These are phyloP conservation scores for Volvox africanus DNA, from an alignment of 139 green algal genomes.

Conservation along the genomic window DNA sequence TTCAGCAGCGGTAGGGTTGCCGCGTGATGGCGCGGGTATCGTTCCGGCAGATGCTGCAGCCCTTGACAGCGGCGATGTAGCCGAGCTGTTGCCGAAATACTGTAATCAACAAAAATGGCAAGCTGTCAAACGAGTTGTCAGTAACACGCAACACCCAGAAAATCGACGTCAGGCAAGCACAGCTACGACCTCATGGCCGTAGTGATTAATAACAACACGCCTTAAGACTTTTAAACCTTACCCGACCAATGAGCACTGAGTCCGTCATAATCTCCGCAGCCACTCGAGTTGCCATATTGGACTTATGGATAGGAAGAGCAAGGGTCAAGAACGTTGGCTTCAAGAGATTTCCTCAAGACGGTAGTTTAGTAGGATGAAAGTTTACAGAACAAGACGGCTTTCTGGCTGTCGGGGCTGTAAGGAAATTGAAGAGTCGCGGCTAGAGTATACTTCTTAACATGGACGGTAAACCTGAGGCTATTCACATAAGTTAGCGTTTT, in stretches of 20 bases:
- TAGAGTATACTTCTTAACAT: too few relatives aligned
- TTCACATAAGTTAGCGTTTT: too few relatives aligned
- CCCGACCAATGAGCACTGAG: neutral
- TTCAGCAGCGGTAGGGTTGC: neutral
- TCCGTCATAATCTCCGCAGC: constrained; percentile 1
- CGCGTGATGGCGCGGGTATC: neutral
- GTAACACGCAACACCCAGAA: neutral
- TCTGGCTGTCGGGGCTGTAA: too few relatives aligned
- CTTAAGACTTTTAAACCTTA: neutral
- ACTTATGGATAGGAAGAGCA: neutral
- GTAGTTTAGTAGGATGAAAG: neutral
- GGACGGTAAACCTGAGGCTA: too few relatives aligned
- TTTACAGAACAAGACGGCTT: neutral
- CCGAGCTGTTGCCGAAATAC: constrained; percentile 14
- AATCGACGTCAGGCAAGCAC: too few relatives aligned
- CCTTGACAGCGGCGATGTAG: neutral
- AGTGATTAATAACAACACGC: too few relatives aligned
- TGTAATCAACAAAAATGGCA: neutral
- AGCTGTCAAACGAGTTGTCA: too few relatives aligned
- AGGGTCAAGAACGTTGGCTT: neutral
- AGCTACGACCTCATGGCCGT: too few relatives aligned
- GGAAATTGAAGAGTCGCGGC: too few relatives aligned
- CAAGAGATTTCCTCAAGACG: neutral
- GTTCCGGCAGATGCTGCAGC: neutral
- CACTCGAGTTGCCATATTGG: neutral